A percentile compares a stretch with the other conserved stretches of the same genome.
These are phyloP conservation scores for Sphaerulina musiva DNA, from an alignment of 2,329 filamentous ascomycete species.

Conservation along the genomic window DNA sequence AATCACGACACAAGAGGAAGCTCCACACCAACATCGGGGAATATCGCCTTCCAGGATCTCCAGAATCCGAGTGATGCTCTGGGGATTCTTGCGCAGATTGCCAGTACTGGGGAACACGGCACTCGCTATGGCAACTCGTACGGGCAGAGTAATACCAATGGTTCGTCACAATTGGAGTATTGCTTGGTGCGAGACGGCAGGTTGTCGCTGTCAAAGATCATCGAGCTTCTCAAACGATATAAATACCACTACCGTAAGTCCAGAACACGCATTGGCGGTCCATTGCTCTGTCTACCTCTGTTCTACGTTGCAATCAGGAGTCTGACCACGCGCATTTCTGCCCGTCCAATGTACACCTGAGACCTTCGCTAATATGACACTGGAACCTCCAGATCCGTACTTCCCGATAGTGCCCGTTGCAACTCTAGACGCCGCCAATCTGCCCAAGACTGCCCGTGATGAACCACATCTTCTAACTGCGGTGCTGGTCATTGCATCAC, in stretches of 20 bases:
- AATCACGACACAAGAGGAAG: slow-evolving; percentile 24
- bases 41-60: slow-evolving; percentile 38
- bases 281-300: too few species aligned
- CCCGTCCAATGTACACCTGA: background rate
- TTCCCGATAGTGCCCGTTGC: slow-evolving; percentile 60
- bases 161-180: slow-evolving; percentile 36
- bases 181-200: slow-evolving; percentile 38
- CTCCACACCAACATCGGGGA: slow-evolving; percentile 26
- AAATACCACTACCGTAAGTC: slow-evolving; percentile 51
- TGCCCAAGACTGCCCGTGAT: slow-evolving; percentile 52
- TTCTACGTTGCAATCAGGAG: too few species aligned
- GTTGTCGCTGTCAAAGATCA: slow-evolving; percentile 43
- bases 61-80: slow-evolving; percentile 47
- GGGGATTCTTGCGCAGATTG: slow-evolving; percentile 44
- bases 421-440: slow-evolving; percentile 49
- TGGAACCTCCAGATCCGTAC: slow-evolving; percentile 47
- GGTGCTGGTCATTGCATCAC: slow-evolving; percentile 63
- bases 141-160: background rate
- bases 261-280: too few species aligned
- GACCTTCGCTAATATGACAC: background rate
- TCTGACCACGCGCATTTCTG: too few species aligned
- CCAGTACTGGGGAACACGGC: slow-evolving; percentile 31
- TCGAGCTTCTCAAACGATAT: slow-evolving; percentile 52
- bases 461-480: slow-evolving; percentile 64
- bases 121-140: slow-evolving; percentile 3